Conservation (phyloP, 805 yeast species). For the Yueomyces sinensis region DNA sequence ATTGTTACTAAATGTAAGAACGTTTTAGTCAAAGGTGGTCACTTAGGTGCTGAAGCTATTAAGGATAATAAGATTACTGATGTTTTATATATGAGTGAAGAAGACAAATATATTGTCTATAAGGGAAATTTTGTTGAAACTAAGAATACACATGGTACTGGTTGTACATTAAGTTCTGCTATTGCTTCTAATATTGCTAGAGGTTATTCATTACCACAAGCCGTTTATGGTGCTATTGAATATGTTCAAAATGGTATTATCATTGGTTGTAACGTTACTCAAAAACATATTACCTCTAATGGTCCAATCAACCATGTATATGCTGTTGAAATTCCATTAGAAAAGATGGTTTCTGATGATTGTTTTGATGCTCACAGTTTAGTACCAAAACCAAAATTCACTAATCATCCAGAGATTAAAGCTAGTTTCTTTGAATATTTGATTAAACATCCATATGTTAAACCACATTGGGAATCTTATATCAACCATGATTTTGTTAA, state of each 20-base stretch:
- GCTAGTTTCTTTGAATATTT: conserved; percentile 35
- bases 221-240: conserved; percentile 45
- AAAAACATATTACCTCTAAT: conserved; percentile 33
- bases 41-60: conserved; percentile 33
- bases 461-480: conserved; percentile 44
- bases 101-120: conserved; percentile 28
- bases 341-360: conserved; percentile 23
- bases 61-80: conserved; percentile 32
- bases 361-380: conserved; percentile 18
- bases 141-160: conserved; percentile 72
- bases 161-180: conserved; percentile 76
- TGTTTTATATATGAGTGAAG: conserved; percentile 35
- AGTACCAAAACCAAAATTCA: conserved; percentile 1
- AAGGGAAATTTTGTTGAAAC: conserved; percentile 35
- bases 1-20: conserved; percentile 31
- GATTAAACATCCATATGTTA: conserved; percentile 41
- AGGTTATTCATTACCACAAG: conserved; percentile 30
- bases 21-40: conserved; percentile 74
- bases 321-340: conserved; percentile 24
- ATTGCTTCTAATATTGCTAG: conserved; percentile 64
- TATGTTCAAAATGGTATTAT: conserved; percentile 57
- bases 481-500: conserved; percentile 49
- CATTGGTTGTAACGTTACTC: conserved; percentile 25
- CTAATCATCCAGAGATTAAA: conserved; percentile 1
- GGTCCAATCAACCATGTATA: conserved; percentile 70